Evolutionary conservation across 2,329 filamentous ascomycete genomes (phyloP), one percentile per base, ranked within the genome.

Genomic region (Drechslerella coelobrocha): DNA sequence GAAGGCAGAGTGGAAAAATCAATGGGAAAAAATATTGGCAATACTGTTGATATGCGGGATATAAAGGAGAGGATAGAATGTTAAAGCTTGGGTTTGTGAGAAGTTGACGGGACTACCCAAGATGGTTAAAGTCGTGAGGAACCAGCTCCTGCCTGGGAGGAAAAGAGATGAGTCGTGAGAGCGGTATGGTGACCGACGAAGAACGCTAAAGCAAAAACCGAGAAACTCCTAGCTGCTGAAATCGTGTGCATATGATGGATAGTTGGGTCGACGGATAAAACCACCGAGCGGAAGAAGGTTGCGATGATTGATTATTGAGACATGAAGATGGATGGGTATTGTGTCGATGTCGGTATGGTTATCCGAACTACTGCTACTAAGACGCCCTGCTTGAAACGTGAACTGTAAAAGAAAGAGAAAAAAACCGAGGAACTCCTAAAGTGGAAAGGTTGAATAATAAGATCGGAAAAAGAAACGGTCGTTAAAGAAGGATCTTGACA

Each of bases 191-290:
- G 68, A 71, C 61, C 57, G 68, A n/a, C n/a, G n/a, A 55, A 51
- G 26, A 47, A 71, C 66, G 66, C 66, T 71, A 71, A 71, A 71
- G 66, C 66, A 71, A 71, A 71, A 71, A 71, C 59, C 66, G 66
- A 63, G 66, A 71, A 71, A 71, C 66, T 71, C 66, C 66, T 71
- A 21, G 53, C 66, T 71, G 53, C 54, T 71, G 66, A 63, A 63
- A 71, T 71, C 66, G 66, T 71, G 65, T 69, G 73, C 72, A 66
- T 74, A 75, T 73, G 73, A 75, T 77, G 74, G 73, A 77, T 76
- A n/a, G 19, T 74, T 72, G 75, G 66, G 59, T 74, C 76, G 78
- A 77, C 76, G 78, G 77, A 78, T 76, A 77, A 78, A 77, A 78
- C 73, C 71, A 72, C 72, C 72, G 72, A 59, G 62, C 55, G 39